Evolutionary conservation across 108 stramenopile species (phyloP), one percentile per base, ranked within the genome.

Genomic region (Schizochytrium sp.): DNA sequence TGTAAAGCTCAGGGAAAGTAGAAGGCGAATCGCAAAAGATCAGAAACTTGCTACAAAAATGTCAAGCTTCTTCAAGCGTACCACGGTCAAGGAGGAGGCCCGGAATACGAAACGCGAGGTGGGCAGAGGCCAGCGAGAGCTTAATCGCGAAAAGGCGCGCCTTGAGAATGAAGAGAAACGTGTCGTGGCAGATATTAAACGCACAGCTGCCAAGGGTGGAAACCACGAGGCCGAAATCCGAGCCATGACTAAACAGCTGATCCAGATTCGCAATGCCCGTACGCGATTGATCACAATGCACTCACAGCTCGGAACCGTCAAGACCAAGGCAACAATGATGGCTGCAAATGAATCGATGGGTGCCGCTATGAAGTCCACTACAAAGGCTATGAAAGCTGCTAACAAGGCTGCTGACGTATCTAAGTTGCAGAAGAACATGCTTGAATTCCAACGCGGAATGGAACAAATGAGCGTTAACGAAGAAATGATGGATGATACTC

Each of bases 401-500:
- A 88, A 90, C 89, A 55, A 59, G 38, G 59, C 60, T 13, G 46
- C 46, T 15, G 17, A 59, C 15, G 40, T 45, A 10, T 15, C 53
- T 50, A 87, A 59, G 45, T 3, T 88, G 45, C 60, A 56, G 12
- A 49, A 46, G 49, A 44, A 87, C 44, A 72, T 90, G 61, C 38
- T 45, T 10, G 50, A 88, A 4, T 90, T 90, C 56, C 42, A 72
- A 38, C 28, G 42, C 46, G 56, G 87, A 28, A 56, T 44, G 45
- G 90, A 69, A 38, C 28, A 13, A 4, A 72, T 88, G 72, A 57
- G 45, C 19, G 40, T 90, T 15, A 88, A 57, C 38, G 90, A 90
- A 46, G 90, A 90, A 28, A 88, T 72, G 69, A 88, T 90, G 90
- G 56, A 57, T 47, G 90, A 90, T 40, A 56, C 88, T 50, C 88